Evolutionary conservation across 2,329 filamentous ascomycete genomes (phyloP).

Genomic region (Fusarium cyanostomum): DNA sequence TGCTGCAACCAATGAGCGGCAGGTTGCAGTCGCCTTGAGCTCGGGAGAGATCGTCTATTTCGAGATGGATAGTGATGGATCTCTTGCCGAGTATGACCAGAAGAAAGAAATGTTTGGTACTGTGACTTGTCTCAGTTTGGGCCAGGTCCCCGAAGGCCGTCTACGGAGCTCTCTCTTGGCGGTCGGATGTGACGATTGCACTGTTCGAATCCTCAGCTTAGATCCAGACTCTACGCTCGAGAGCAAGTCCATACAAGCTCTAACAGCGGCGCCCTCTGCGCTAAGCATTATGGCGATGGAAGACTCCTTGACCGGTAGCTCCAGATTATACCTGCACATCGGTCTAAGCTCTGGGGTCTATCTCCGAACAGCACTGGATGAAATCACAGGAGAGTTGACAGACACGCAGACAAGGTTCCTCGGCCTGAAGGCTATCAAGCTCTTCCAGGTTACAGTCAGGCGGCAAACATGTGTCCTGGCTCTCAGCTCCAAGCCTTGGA

Average conservation of each 20-base stretch:
- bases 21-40: conserved; percentile 92
- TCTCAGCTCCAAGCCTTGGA: conserved; percentile 92
- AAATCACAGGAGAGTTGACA: conserved; percentile 92
- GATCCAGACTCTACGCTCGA: conserved; percentile 95
- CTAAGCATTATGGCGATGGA: conserved; percentile 94
- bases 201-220: conserved; percentile 89
- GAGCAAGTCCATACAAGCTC: conserved; percentile 90
- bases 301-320: conserved; percentile 89
- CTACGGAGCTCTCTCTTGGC: conserved; percentile 91
- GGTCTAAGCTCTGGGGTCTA: conserved; percentile 95
- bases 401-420: conserved; percentile 94
- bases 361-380: conserved; percentile 90
- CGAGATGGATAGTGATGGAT: conserved; percentile 93
- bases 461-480: conserved; percentile 85
- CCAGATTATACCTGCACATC: conserved; percentile 91
- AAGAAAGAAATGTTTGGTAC: conserved; percentile 95
- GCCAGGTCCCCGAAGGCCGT: conserved; percentile 89
- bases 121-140: conserved; percentile 93
- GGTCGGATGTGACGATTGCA: conserved; percentile 96
- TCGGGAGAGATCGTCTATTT: conserved; percentile 98
- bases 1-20: conserved; percentile 89
- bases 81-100: conserved; percentile 92
- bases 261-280: conserved; percentile 88
- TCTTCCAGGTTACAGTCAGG: conserved; percentile 88
- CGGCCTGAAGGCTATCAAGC: conserved; percentile 85